Evolutionary conservation across 306 rosid genomes (phyloP).

Genomic region (Quercus mongolica): DNA sequence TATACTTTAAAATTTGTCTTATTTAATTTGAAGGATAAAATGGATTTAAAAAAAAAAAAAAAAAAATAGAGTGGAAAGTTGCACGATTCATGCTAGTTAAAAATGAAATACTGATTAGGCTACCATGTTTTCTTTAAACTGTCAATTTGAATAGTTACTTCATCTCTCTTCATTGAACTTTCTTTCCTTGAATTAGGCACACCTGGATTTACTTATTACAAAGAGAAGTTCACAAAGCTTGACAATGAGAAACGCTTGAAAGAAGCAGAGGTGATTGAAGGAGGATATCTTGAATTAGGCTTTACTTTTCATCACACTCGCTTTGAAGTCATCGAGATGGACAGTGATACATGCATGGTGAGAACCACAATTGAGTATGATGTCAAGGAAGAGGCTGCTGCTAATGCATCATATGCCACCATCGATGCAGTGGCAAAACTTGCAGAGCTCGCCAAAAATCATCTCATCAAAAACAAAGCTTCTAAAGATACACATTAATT

Average conservation of each 20-base stretch:
- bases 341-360: constrained; percentile 10
- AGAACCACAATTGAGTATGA: constrained; percentile 28
- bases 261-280: constrained; percentile 35
- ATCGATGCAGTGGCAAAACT: constrained; percentile 13
- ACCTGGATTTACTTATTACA: not conserved
- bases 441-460: constrained; percentile 9
- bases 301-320: constrained; percentile 19
- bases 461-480: not conserved
- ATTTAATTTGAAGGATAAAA: too few relatives aligned
- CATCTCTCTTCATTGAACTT: too few relatives aligned
- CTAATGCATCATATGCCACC: constrained; percentile 19
- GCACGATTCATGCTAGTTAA: too few relatives aligned
- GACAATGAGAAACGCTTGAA: constrained; percentile 30
- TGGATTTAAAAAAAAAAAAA: too few relatives aligned
- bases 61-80: too few relatives aligned
- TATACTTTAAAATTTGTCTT: too few relatives aligned
- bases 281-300: constrained; percentile 31
- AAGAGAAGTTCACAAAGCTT: constrained; percentile 26
- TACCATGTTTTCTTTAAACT: too few relatives aligned
- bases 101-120: too few relatives aligned
- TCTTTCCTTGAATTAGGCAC: not conserved
- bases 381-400: constrained; percentile 39
- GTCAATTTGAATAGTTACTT: too few relatives aligned
- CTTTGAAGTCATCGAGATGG: constrained; percentile 21
- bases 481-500: not conserved